phyloP scores from a whole-genome alignment of 179 eudicot species.

The Camellia oleifera region DNA sequence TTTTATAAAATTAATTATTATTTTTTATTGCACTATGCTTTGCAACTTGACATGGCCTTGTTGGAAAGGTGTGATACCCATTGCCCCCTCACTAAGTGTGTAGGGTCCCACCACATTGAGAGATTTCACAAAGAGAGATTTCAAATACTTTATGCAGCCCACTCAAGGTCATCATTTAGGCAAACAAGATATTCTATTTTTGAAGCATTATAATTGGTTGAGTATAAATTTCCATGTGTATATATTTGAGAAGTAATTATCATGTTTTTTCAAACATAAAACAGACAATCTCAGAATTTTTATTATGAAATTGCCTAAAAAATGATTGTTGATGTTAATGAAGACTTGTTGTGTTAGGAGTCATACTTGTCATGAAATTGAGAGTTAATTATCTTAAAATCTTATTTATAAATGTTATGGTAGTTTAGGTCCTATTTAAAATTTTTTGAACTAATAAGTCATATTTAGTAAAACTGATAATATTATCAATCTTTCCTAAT shows the following conservation, averaged over 20 bases:
- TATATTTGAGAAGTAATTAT: neutral
- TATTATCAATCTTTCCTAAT: no score
- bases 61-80: conserved; percentile 14
- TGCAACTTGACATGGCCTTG: conserved; percentile 13
- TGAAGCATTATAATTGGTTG: neutral
- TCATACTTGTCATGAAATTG: no score
- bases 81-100: conserved; percentile 7
- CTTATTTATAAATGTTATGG: no score
- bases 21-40: neutral
- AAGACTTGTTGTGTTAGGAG: no score
- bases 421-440: no score
- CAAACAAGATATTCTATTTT: conserved; percentile 9
- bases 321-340: no score
- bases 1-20: neutral
- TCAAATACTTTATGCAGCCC: conserved; percentile 7
- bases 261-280: no score
- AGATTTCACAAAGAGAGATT: neutral
- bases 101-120: neutral
- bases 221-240: neutral
- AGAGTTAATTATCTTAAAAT: no score
- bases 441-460: no score
- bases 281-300: no score
- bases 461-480: no score
- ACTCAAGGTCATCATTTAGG: conserved; percentile 7
- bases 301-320: no score